Percentiles rank a stretch among this genome's conserved stretches.
These are phyloP conservation scores for Arbutus unedo DNA, from an alignment of 148 eudicot species.

Conservation along the genomic window DNA sequence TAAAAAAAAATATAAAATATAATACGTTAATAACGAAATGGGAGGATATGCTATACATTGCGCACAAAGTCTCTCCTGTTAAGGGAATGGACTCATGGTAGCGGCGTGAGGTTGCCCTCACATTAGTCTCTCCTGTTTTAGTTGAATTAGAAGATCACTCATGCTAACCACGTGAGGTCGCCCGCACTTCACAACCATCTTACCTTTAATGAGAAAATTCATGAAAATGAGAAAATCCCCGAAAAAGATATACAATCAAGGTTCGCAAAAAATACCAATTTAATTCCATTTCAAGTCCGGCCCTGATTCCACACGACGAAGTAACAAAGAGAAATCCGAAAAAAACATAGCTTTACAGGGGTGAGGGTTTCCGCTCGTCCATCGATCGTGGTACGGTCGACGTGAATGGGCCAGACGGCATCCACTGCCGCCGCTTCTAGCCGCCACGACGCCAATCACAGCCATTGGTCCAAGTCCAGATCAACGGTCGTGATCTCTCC, in stretches of 20 bases:
- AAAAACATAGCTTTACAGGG: background rate
- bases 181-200: background rate
- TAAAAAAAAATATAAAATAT: too few species aligned
- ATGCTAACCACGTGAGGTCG: background rate
- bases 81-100: background rate
- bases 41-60: too few species aligned
- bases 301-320: background rate
- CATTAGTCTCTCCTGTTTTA: background rate
- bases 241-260: background rate
- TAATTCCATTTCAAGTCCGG: constrained; percentile 9
- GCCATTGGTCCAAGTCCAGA: constrained; percentile 18
- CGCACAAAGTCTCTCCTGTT: too few species aligned
- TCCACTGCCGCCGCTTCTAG: constrained; percentile 18
- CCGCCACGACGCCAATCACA: constrained; percentile 12
- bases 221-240: too few species aligned
- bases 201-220: background rate
- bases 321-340: background rate
- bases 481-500: constrained; percentile 13
- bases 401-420: constrained; percentile 54
- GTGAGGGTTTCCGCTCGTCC: background rate
- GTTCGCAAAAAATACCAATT: background rate
- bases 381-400: constrained; percentile 10
- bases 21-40: too few species aligned
- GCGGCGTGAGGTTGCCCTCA: background rate
- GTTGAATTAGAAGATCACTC: background rate